Conservation (phyloP, 2,329 filamentous ascomycete genomes). For the Talaromyces funiculosus region DNA sequence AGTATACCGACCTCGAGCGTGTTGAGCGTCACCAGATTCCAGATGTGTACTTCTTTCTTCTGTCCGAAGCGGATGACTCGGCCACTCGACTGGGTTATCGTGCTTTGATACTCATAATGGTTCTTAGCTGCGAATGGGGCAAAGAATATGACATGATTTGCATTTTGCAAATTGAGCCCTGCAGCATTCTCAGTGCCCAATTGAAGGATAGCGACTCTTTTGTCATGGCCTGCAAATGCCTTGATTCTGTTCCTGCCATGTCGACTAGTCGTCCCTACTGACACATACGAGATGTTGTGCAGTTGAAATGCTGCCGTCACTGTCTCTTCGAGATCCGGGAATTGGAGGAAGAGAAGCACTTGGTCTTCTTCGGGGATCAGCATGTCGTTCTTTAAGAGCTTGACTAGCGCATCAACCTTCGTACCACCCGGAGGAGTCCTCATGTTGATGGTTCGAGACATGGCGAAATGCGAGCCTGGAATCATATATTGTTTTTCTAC, state of each 20-base stretch:
- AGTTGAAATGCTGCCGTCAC: conserved; percentile 24
- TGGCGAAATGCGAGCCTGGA: conserved; percentile 23
- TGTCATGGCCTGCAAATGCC: conserved; percentile 32
- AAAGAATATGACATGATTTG: conserved; percentile 61
- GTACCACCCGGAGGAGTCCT: conserved; percentile 32
- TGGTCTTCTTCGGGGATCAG: conserved; percentile 42
- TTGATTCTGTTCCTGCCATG: conserved; percentile 32
- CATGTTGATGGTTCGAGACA: conserved; percentile 2
- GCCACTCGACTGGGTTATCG: conserved; percentile 60
- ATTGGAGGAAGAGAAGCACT: conserved; percentile 54
- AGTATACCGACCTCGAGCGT: conserved; percentile 45
- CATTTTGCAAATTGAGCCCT: conserved; percentile 57
- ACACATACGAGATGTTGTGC: conserved; percentile 28
- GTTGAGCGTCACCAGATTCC: conserved; percentile 42
- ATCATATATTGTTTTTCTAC: conserved; percentile 39
- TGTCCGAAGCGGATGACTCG: conserved; percentile 56
- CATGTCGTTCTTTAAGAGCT: conserved; percentile 34
- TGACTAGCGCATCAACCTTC: conserved; percentile 45
- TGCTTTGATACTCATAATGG: conserved; percentile 51
- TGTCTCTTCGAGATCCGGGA: conserved; percentile 39
- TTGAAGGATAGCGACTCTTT: conserved; percentile 53
- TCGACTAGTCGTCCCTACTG: conserved; percentile 31
- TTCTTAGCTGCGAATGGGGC: conserved; percentile 48
- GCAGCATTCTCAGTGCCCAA: conserved; percentile 53
- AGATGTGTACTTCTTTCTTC: conserved; percentile 52